Conservation (phyloP, 1,284 basidiomycete genomes). For the Dichomitus squalens region DNA sequence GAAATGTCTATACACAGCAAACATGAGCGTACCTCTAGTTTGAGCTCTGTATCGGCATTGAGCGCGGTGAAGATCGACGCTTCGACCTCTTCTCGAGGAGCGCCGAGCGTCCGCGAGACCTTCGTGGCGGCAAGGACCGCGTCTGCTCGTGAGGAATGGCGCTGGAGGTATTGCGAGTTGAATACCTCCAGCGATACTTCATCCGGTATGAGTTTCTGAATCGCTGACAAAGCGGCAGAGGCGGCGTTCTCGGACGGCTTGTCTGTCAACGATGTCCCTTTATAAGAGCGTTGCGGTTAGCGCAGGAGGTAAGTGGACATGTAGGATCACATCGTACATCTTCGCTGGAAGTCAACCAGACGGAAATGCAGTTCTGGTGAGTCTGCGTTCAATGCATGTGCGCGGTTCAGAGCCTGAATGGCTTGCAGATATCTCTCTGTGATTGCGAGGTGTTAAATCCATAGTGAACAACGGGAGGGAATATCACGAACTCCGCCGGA, state of each 20-base stretch:
- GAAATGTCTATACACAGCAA: background rate
- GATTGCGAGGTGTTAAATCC: background rate
- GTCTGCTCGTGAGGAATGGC: slow-evolving; percentile 47
- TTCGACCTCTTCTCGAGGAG: slow-evolving; percentile 60
- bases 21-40: slow-evolving; percentile 42
- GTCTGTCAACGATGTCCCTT: slow-evolving; percentile 46
- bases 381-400: slow-evolving; percentile 55
- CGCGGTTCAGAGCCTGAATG: slow-evolving; percentile 66
- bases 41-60: slow-evolving; percentile 45
- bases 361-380: slow-evolving; percentile 75
- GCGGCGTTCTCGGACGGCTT: slow-evolving; percentile 46
- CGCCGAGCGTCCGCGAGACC: slow-evolving; percentile 48
- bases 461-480: background rate
- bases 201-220: slow-evolving; percentile 57
- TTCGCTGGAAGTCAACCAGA: slow-evolving; percentile 63
- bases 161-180: slow-evolving; percentile 79
- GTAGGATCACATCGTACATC: slow-evolving; percentile 39
- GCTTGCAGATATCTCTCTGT: slow-evolving; percentile 85
- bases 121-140: slow-evolving; percentile 67
- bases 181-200: slow-evolving; percentile 63
- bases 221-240: slow-evolving; percentile 45
- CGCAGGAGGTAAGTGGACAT: background rate
- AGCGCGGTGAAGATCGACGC: slow-evolving; percentile 56
- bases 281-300: background rate
- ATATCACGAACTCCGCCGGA: slow-evolving; percentile 66